These are phyloP conservation scores for Aureobasidium pullulans DNA, from an alignment of 2,329 filamentous ascomycete genomes.

Conservation along the genomic window DNA sequence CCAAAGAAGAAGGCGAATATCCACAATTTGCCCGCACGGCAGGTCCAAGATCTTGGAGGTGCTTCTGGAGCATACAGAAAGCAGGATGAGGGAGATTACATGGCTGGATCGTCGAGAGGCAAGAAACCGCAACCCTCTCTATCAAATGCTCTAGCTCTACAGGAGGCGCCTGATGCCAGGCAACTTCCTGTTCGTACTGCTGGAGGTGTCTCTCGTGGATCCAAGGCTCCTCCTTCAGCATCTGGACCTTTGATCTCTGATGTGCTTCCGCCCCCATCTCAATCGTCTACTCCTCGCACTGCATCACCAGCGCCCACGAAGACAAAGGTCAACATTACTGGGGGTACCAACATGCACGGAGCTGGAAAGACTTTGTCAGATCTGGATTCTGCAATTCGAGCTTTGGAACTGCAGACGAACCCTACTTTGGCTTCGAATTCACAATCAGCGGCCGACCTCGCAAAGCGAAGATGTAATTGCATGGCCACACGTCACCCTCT, in stretches of 20 bases:
- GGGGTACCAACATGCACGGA: slow-evolving; percentile 75
- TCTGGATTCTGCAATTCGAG: slow-evolving; percentile 70
- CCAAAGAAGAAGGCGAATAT: slow-evolving; percentile 38
- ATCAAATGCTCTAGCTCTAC: slow-evolving; percentile 41
- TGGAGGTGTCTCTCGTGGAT: slow-evolving; percentile 37
- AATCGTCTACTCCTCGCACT: slow-evolving; percentile 40
- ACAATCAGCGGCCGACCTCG: slow-evolving; percentile 42
- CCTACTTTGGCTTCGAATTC: slow-evolving; percentile 49
- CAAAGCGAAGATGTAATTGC: slow-evolving; percentile 70
- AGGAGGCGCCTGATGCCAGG: slow-evolving; percentile 43
- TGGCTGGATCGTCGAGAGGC: slow-evolving; percentile 41
- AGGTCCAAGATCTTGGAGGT: slow-evolving; percentile 54
- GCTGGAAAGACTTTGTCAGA: slow-evolving; percentile 65
- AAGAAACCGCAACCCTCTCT: slow-evolving; percentile 30
- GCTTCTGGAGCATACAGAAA: slow-evolving; percentile 65
- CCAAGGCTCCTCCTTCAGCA: slow-evolving; percentile 57
- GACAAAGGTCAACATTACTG: slow-evolving; percentile 65
- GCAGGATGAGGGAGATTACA: slow-evolving; percentile 66
- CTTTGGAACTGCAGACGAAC: slow-evolving; percentile 87
- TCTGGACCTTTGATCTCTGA: slow-evolving; percentile 79
- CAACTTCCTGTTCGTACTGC: slow-evolving; percentile 38
- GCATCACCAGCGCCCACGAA: slow-evolving; percentile 44
- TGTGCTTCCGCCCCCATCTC: slow-evolving; percentile 28
- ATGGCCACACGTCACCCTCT: slow-evolving; percentile 82
- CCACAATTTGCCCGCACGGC: slow-evolving; percentile 32